Conservation (phyloP, 2,329 filamentous ascomycete species). For the Podosphaera xanthii region DNA sequence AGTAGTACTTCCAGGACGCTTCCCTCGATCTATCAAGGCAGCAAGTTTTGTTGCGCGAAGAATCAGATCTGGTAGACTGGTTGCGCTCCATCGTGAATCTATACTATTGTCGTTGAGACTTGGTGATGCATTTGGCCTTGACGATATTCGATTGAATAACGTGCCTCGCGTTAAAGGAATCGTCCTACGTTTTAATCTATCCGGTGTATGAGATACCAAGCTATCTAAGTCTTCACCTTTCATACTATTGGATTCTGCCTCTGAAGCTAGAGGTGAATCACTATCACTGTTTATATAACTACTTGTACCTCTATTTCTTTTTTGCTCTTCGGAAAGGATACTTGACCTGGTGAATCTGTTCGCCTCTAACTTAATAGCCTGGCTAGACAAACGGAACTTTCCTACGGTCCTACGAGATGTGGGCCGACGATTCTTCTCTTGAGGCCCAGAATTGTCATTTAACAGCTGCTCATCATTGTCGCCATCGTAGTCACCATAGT, state of each 20-base stretch:
- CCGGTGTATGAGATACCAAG: slow-evolving; percentile 15
- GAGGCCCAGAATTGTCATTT: slow-evolving; percentile 14
- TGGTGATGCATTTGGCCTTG: slow-evolving; percentile 41
- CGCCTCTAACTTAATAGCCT: background rate
- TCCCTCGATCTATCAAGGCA: slow-evolving; percentile 68
- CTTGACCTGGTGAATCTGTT: background rate
- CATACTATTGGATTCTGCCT: slow-evolving; percentile 20
- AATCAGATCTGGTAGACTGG: slow-evolving; percentile 80
- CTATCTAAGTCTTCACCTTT: slow-evolving; percentile 28
- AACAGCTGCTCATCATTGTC: slow-evolving; percentile 8
- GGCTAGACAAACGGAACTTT: background rate
- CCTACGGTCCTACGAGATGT: background rate
- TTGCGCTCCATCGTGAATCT: slow-evolving; percentile 70
- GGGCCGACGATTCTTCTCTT: background rate
- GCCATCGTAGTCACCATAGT: slow-evolving; percentile 9
- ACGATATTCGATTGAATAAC: slow-evolving; percentile 21
- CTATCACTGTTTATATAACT: slow-evolving; percentile 4
- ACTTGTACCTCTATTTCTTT: slow-evolving; percentile 7
- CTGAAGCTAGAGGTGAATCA: slow-evolving; percentile 6
- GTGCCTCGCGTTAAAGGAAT: slow-evolving; percentile 17
- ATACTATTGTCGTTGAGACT: slow-evolving; percentile 62
- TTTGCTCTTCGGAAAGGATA: slow-evolving; percentile 18
- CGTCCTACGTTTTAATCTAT: slow-evolving; percentile 3
- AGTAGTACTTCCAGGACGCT: slow-evolving; percentile 34
- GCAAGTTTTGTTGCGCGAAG: slow-evolving; percentile 68